These are phyloP conservation scores for Malassezia nana DNA, from an alignment of 1,284 basidiomycete species.

Conservation along the genomic window DNA sequence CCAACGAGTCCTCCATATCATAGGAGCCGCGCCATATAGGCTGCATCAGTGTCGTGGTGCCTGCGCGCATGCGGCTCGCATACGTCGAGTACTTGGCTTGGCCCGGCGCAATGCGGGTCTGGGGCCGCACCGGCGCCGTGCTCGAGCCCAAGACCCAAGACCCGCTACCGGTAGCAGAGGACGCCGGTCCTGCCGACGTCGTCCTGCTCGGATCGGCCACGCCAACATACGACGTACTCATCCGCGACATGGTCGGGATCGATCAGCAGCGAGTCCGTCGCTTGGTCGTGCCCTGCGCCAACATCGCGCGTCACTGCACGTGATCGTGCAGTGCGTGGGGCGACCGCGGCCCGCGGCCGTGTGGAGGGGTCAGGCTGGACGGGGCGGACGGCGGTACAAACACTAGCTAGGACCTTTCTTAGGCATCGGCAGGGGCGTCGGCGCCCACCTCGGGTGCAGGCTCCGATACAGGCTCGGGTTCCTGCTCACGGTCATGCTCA, in stretches of 20 bases:
- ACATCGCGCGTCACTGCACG: neutral
- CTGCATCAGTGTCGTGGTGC: constrained; percentile 78
- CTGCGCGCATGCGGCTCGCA: constrained; percentile 81
- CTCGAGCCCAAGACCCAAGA: constrained; percentile 13
- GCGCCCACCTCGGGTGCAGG: neutral
- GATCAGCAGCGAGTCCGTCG: neutral
- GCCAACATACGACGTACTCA: neutral
- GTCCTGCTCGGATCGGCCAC: neutral
- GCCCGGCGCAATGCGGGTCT: constrained; percentile 20
- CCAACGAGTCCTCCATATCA: neutral
- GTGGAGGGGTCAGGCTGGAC: neutral
- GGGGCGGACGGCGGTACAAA: neutral
- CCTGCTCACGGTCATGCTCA: neutral
- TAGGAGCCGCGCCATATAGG: constrained; percentile 55
- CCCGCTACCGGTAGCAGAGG: neutral
- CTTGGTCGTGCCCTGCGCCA: neutral
- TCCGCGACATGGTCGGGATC: neutral
- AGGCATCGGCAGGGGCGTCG: neutral
- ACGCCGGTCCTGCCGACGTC: neutral
- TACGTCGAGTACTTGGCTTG: constrained; percentile 79
- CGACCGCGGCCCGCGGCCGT: neutral
- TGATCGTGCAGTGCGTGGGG: neutral
- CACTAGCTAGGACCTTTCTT: neutral
- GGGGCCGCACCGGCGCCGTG: constrained; percentile 22
- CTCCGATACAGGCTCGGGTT: neutral